These are phyloP conservation scores for Castanea crenata DNA, from an alignment of 306 rosid species.

Conservation along the genomic window DNA sequence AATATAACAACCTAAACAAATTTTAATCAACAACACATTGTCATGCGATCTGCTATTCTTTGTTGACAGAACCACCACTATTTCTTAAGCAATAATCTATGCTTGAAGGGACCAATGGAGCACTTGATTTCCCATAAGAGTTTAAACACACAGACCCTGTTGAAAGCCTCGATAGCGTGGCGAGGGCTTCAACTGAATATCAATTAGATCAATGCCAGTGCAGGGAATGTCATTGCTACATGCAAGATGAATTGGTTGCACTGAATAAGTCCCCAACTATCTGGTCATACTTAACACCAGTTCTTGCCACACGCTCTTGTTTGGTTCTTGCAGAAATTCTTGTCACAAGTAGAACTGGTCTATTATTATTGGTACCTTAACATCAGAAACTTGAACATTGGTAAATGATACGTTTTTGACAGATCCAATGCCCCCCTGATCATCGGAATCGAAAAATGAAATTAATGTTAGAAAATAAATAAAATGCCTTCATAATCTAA, in stretches of 20 bases:
- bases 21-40: slow-evolving; percentile 37
- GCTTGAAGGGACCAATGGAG: slow-evolving; percentile 59
- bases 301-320: slow-evolving; percentile 56
- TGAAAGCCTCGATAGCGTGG: slow-evolving; percentile 25
- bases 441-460: neutral
- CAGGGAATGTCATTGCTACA: slow-evolving; percentile 81
- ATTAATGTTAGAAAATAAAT: neutral
- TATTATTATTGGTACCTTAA: slow-evolving; percentile 69
- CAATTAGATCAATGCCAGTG: slow-evolving; percentile 62
- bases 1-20: neutral
- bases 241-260: slow-evolving; percentile 69
- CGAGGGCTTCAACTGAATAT: slow-evolving; percentile 68
- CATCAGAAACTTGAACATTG: slow-evolving; percentile 63
- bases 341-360: slow-evolving; percentile 93
- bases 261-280: slow-evolving; percentile 55
- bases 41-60: slow-evolving; percentile 65
- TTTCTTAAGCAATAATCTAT: slow-evolving; percentile 76
- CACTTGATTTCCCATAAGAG: slow-evolving; percentile 74
- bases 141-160: slow-evolving; percentile 64
- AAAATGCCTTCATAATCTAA: neutral
- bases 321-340: slow-evolving; percentile 71
- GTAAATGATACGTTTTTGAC: slow-evolving; percentile 87
- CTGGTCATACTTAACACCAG: slow-evolving; percentile 56
- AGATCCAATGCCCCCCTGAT: slow-evolving; percentile 86
- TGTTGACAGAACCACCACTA: slow-evolving; percentile 47